These are phyloP conservation scores for Begonia peltatifolia DNA, from an alignment of 306 rosid genomes.

Conservation along the genomic window DNA sequence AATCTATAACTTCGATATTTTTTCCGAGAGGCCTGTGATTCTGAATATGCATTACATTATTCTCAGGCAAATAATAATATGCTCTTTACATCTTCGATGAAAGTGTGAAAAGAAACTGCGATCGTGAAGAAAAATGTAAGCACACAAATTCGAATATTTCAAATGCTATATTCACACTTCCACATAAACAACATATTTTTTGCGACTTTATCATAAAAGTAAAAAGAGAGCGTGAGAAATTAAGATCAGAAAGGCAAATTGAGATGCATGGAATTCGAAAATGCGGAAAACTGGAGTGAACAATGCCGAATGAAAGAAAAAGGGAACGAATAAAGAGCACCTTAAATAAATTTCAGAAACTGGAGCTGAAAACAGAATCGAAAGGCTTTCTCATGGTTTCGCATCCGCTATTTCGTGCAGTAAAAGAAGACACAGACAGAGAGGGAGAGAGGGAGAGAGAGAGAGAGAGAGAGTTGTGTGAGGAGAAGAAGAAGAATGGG, in stretches of 20 bases:
- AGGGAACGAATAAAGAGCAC: conserved; percentile 23
- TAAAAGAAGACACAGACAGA: not conserved
- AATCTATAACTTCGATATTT: too few relatives aligned
- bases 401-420: not conserved
- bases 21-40: too few relatives aligned
- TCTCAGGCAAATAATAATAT: too few relatives aligned
- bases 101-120: not conserved
- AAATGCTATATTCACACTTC: conserved; percentile 3
- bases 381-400: conserved; percentile 10
- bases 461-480: not conserved
- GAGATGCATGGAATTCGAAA: too few relatives aligned
- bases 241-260: conserved; percentile 5
- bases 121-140: not conserved
- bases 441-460: conserved; percentile 5
- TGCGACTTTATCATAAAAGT: not conserved
- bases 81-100: not conserved
- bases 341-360: conserved; percentile 16
- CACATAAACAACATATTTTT: conserved; percentile 5
- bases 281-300: too few relatives aligned
- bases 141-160: not conserved
- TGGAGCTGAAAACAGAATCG: conserved; percentile 9
- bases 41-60: too few relatives aligned
- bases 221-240: conserved; percentile 5
- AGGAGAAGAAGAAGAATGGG: not conserved
- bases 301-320: not conserved